phyloP scores from a whole-genome alignment of 345 rosid genomes.

The Eutrema japonicum region DNA sequence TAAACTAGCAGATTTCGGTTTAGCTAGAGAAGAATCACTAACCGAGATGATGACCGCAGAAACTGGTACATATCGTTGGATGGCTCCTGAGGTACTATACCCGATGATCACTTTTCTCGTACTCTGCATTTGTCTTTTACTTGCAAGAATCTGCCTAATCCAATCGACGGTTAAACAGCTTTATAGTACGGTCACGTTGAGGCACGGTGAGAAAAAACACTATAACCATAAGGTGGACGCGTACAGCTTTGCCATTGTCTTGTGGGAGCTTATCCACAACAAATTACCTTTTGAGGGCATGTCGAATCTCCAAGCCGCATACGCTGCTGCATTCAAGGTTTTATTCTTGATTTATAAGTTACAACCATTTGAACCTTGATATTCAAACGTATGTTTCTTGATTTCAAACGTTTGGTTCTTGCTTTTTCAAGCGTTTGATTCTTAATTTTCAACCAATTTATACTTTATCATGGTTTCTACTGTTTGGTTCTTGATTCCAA shows the following conservation, averaged over 20 bases:
- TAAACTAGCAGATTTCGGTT: slow-evolving; percentile 91
- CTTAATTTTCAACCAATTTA: too few relatives aligned
- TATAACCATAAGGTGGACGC: slow-evolving; percentile 95
- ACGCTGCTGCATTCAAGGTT: slow-evolving; percentile 99
- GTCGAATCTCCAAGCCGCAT: slow-evolving; percentile 99
- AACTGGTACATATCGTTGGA: slow-evolving; percentile 98
- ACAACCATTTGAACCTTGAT: background rate
- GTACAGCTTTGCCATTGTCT: slow-evolving; percentile 91
- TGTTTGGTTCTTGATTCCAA: slow-evolving; percentile 53
- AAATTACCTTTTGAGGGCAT: slow-evolving; percentile 98
- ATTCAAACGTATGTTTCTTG: background rate
- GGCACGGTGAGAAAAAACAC: slow-evolving; percentile 97
- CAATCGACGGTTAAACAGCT: slow-evolving; percentile 52
- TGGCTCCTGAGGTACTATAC: slow-evolving; percentile 90
- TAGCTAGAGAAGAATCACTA: slow-evolving; percentile 96
- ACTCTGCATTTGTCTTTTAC: slow-evolving; percentile 6
- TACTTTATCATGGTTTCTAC: slow-evolving; percentile 25
- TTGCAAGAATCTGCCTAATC: background rate
- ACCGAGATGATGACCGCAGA: slow-evolving; percentile 99
- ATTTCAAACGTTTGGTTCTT: background rate
- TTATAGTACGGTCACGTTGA: slow-evolving; percentile 93
- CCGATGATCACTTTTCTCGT: background rate
- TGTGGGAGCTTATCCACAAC: slow-evolving; percentile 96
- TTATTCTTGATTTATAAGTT: background rate
- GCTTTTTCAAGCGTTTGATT: too few relatives aligned